Percentiles rank a stretch among this genome's conserved stretches.
Evolutionary conservation across 495 filamentous ascomycete genomes (phyloP).

Genomic region (Lophiotrema nucula): DNA sequence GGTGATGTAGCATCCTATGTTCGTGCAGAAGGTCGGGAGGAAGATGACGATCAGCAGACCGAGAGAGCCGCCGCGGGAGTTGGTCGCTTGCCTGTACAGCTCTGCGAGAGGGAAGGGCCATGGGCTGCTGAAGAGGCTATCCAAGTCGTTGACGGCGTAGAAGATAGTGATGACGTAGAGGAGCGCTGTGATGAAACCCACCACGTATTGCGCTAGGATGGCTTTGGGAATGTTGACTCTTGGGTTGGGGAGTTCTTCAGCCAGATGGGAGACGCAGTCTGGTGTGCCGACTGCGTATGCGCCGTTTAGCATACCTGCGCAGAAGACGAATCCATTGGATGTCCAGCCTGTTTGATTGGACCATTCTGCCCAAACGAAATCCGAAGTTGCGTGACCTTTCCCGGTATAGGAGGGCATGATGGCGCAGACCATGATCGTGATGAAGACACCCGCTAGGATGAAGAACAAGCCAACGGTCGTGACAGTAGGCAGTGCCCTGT

Average conservation of each 20-base stretch:
- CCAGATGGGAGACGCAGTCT: constrained; percentile 66
- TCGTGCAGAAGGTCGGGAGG: constrained; percentile 60
- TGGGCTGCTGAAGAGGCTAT: constrained; percentile 52
- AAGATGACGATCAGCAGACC: constrained; percentile 72
- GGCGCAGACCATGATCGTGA: constrained; percentile 72
- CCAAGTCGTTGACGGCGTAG: constrained; percentile 67
- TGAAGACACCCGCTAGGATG: constrained; percentile 63
- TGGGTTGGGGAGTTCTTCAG: constrained; percentile 76
- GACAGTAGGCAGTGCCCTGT: constrained; percentile 64
- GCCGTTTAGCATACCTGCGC: constrained; percentile 80
- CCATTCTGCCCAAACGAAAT: constrained; percentile 43
- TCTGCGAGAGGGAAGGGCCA: constrained; percentile 70
- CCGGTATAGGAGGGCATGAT: constrained; percentile 62
- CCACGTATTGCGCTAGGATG: constrained; percentile 45
- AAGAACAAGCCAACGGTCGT: constrained; percentile 68
- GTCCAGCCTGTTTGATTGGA: constrained; percentile 65
- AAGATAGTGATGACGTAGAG: constrained; percentile 71
- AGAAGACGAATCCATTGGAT: constrained; percentile 71
- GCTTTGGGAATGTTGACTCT: constrained; percentile 61
- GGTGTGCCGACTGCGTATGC: constrained; percentile 83
- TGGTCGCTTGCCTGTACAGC: constrained; percentile 78
- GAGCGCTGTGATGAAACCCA: constrained; percentile 67
- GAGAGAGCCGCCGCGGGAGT: constrained; percentile 53
- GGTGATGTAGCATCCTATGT: constrained; percentile 69
- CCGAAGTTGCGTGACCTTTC: constrained; percentile 34